phyloP scores from a whole-genome alignment of 257 asterid species.

The Avicennia marina region DNA sequence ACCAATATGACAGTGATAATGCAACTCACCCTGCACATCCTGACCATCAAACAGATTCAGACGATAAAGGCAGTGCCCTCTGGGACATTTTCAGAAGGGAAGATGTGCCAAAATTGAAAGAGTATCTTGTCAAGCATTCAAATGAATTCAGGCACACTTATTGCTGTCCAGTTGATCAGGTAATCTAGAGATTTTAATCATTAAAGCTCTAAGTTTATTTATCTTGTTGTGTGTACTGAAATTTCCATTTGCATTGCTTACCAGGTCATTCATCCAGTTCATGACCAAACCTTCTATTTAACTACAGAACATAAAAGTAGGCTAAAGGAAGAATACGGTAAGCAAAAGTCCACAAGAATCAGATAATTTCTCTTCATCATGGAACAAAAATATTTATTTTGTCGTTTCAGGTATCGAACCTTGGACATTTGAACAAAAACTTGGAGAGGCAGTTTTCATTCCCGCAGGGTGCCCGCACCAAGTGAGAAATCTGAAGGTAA shows the following conservation, averaged over 20 bases:
- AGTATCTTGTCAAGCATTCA: slow-evolving; percentile 66
- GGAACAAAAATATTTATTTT: background rate
- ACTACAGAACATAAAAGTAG: slow-evolving; percentile 63
- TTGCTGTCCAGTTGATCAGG: slow-evolving; percentile 80
- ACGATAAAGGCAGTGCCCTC: slow-evolving; percentile 57
- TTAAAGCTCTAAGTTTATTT: background rate
- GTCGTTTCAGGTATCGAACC: slow-evolving; percentile 68
- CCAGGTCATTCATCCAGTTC: slow-evolving; percentile 90
- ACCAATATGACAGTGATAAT: background rate
- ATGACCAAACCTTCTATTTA: slow-evolving; percentile 83
- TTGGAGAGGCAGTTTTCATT: slow-evolving; percentile 92
- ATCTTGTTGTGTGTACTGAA: slow-evolving; percentile 1
- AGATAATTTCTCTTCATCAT: background rate
- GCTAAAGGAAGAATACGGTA: slow-evolving; percentile 86
- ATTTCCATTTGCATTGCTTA: slow-evolving; percentile 3
- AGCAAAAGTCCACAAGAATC: background rate
- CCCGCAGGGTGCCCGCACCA: slow-evolving; percentile 99
- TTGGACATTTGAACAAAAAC: slow-evolving; percentile 86
- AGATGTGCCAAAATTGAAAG: slow-evolving; percentile 72
- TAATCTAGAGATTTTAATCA: background rate
- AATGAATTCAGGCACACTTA: slow-evolving; percentile 78
- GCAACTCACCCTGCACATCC: background rate
- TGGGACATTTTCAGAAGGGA: slow-evolving; percentile 96
- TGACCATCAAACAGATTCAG: slow-evolving; percentile 19
- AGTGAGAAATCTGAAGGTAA: slow-evolving; percentile 91